Evolutionary conservation across 345 rosid genomes (phyloP).

Genomic region (Odontarrhena argentea): DNA sequence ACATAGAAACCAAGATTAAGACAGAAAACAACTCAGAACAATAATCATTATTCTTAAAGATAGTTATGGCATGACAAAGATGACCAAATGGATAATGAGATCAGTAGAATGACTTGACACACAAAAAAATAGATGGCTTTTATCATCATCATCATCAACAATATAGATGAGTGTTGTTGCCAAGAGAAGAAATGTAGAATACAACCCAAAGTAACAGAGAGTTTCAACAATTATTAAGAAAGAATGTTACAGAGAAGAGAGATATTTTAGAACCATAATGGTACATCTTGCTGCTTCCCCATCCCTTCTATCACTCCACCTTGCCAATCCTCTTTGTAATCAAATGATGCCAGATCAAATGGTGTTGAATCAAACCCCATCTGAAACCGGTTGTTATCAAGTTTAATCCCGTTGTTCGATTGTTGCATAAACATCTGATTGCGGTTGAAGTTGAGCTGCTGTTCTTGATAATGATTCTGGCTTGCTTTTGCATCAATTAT

Average conservation of each 20-base stretch:
- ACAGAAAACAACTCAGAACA: constrained; percentile 3
- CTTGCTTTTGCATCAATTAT: constrained; percentile 43
- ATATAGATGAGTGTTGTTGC: constrained; percentile 33
- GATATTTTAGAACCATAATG: constrained; percentile 60
- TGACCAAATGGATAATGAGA: constrained; percentile 15
- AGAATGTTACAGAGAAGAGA: constrained; percentile 30
- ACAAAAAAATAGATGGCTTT: constrained; percentile 28
- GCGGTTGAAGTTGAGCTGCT: constrained; percentile 42
- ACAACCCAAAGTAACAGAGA: constrained; percentile 25
- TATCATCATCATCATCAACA: constrained; percentile 35
- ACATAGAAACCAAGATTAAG: neutral
- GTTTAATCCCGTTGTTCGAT: constrained; percentile 34
- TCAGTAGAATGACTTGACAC: constrained; percentile 18
- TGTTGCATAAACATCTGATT: constrained; percentile 61
- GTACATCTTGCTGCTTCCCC: constrained; percentile 61
- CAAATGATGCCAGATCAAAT: constrained; percentile 58
- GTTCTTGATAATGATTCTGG: constrained; percentile 55
- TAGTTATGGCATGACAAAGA: neutral
- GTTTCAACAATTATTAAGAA: constrained; percentile 17
- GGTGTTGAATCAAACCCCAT: constrained; percentile 44
- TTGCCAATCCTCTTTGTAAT: constrained; percentile 72
- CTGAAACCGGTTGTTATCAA: constrained; percentile 46
- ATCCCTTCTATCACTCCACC: constrained; percentile 46
- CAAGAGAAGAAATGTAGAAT: constrained; percentile 21
- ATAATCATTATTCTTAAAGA: neutral